These are phyloP conservation scores for Mallotus japonicus DNA, from an alignment of 441 rosid species.

Conservation along the genomic window DNA sequence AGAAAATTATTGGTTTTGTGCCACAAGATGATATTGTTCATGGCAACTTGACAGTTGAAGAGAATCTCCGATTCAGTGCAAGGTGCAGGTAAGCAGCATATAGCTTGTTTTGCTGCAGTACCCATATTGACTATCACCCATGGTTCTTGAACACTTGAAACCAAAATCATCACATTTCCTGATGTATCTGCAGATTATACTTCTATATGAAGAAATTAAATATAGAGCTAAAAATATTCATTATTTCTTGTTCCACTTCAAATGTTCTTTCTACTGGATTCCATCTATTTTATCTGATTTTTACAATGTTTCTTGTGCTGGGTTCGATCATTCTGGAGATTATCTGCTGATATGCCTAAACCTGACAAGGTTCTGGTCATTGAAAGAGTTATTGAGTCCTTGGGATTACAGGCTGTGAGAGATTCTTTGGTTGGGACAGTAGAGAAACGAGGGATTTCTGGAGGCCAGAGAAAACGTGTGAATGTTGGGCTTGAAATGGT, in stretches of 20 bases:
- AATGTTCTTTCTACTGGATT: constrained; percentile 7
- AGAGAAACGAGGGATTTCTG: constrained; percentile 95
- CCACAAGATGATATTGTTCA: constrained; percentile 98
- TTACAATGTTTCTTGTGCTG: constrained; percentile 16
- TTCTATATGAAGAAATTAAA: neutral
- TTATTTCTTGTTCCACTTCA: neutral
- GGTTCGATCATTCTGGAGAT: constrained; percentile 39
- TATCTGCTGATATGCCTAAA: constrained; percentile 65
- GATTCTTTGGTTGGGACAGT: constrained; percentile 92
- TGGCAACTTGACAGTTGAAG: constrained; percentile 95
- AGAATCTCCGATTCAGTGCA: constrained; percentile 94
- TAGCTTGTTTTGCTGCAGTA: constrained; percentile 11
- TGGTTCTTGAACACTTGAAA: neutral
- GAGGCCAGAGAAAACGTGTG: constrained; percentile 93
- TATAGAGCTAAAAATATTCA: neutral
- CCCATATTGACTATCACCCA: constrained; percentile 5
- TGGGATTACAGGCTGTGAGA: constrained; percentile 81
- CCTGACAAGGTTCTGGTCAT: constrained; percentile 86
- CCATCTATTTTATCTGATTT: constrained; percentile 15
- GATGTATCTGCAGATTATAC: neutral
- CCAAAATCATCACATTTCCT: neutral
- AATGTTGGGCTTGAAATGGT: constrained; percentile 98
- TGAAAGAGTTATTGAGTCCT: constrained; percentile 85
- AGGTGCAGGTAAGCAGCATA: constrained; percentile 60
- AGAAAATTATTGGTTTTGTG: constrained; percentile 88